Conservation (phyloP, 164 flowering plant species). For the Tetracentron sinense region DNA sequence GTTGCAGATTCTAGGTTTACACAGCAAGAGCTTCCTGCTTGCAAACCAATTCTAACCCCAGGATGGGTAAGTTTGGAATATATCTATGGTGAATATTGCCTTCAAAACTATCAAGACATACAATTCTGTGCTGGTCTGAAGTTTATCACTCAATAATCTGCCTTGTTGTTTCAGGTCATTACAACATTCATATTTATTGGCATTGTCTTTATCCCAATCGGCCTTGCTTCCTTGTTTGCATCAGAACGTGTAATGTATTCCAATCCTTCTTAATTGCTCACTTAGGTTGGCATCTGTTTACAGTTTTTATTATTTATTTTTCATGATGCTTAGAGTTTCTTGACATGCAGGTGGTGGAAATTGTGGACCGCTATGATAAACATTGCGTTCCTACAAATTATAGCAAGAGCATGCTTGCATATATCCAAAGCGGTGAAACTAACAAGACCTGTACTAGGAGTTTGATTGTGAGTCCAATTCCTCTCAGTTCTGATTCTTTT, state of each 20-base stretch:
- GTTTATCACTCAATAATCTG: background rate
- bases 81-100: background rate
- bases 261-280: background rate
- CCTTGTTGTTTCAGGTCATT: constrained; percentile 55
- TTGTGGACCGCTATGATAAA: constrained; percentile 65
- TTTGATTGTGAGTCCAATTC: constrained; percentile 37
- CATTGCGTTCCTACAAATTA: constrained; percentile 48
- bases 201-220: constrained; percentile 80
- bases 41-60: constrained; percentile 89
- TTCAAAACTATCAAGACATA: background rate
- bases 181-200: constrained; percentile 50
- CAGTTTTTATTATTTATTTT: background rate
- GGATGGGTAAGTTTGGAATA: constrained; percentile 51
- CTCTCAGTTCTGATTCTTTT: background rate
- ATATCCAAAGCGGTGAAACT: constrained; percentile 40
- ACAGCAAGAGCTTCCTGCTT: constrained; percentile 95
- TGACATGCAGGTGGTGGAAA: constrained; percentile 68
- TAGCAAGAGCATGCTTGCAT: constrained; percentile 28
- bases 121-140: background rate
- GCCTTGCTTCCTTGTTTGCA: constrained; percentile 72
- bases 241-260: constrained; percentile 51
- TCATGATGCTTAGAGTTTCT: background rate
- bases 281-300: background rate
- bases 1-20: constrained; percentile 85
- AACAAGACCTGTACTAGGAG: constrained; percentile 64